A percentile compares a stretch with the other conserved stretches of the same genome.
Evolutionary conservation across 108 stramenopile genomes (phyloP).

Genomic region (Cyclotella kingstonii): DNA sequence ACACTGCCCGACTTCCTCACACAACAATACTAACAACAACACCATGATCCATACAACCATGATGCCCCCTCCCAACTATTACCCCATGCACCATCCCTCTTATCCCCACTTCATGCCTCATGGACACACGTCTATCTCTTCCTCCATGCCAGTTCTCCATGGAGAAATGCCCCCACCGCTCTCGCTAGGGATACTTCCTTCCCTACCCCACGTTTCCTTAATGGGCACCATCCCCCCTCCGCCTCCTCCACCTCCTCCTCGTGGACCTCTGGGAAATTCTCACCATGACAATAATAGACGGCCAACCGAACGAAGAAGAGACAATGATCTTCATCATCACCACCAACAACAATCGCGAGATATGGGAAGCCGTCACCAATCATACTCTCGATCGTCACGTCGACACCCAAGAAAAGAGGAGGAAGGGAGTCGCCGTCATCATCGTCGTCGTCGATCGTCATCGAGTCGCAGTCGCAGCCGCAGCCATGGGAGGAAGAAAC

Average conservation of each 20-base stretch:
- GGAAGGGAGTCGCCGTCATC: no score
- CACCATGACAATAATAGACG: neutral
- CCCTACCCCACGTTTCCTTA: neutral
- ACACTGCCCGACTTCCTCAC: no score
- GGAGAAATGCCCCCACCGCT: conserved; percentile 8
- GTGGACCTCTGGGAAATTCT: neutral
- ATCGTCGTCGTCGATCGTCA: conserved; percentile 3
- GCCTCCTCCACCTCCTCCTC: conserved; percentile 24
- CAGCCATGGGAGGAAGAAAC: conserved; percentile 4
- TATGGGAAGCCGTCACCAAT: conserved; percentile 3
- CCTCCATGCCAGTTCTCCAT: conserved; percentile 1
- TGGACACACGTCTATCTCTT: conserved; percentile 3
- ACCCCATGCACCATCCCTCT: conserved; percentile 7
- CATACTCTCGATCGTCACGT: neutral
- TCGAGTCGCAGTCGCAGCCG: conserved; percentile 8
- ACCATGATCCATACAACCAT: neutral
- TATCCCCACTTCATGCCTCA: no score
- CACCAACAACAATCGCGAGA: no score
- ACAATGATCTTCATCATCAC: no score
- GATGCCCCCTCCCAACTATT: conserved; percentile 19
- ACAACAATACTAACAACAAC: neutral
- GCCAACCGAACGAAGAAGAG: neutral
- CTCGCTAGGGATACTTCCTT: neutral
- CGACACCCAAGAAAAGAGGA: no score
- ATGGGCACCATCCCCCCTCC: neutral